Evolutionary conservation across 257 asterid genomes (phyloP), one percentile per base, ranked within the genome.

Genomic region (Plectranthus barbatus): DNA sequence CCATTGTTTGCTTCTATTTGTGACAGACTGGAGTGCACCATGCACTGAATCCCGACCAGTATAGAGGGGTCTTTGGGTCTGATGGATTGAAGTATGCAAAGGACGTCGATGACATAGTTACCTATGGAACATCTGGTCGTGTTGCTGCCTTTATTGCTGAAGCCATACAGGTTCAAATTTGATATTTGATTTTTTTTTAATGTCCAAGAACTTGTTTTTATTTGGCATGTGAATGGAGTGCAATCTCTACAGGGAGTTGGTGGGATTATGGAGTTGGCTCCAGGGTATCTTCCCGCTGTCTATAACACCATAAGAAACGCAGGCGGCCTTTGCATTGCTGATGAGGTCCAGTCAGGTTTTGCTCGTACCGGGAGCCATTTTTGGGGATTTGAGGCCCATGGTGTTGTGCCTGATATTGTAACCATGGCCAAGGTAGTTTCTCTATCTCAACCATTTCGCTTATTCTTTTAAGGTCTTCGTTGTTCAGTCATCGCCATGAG

Each of bases 321-420:
- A 0, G 97, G 99, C 7, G 99, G 97, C 19, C 91, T 92, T 74
- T 92, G 95, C 72, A 89, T 92, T 46, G 97, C 96, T 7, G 99
- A 92, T 63, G 99, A 92, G 79, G 97, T 92, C 45, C 99, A 92
- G 65, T 82, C 97, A 0, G 99, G 97, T 34, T 92, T 92, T 65
- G 96, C 84, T 67, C 86, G 99, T 14, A 89, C 90, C 0, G 99
- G 99, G 14, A 81, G 80, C 80, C 87, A 87, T 64, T 92, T 89
- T 66, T 92, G 99, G 99, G 99, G 97, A 37, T 92, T 89, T 55
- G 96, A 92, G 74, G 85, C 83, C 73, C 99, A 92, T 65, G 95
- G 83, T 8, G 94, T 92, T 57, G 83, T 87, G 69, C 99, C 99
- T 18, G 99, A 92, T 73, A 92, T 92, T 39, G 95, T 89, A 51